Base-by-base conservation (phyloP, 2,329 filamentous ascomycete species). In the Epichloe baconii region DNA sequence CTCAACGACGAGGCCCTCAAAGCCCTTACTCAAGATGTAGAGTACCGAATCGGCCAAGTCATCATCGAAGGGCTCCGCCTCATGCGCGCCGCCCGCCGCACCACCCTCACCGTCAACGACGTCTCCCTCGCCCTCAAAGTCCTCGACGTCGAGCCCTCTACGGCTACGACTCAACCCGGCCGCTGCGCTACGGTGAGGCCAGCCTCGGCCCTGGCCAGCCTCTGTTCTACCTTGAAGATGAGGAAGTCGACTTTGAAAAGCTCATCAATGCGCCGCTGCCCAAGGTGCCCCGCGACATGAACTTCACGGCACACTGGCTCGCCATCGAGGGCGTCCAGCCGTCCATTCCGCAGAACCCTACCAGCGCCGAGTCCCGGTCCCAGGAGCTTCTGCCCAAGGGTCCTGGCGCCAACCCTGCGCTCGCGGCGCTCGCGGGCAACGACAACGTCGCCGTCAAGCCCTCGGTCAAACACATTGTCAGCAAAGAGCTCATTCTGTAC, bases 161-260 rank as follows among this genome's bases (percentile, higher is more conserved):
- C 64, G 93, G 93, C 19, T 98, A 98, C 70, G 91, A 97, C 64
- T 90, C 89, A 36, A 93, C 88, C 42, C 77, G 91, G 48, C 88
- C 90, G 26, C 71, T 98, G 60, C 80, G 86, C 50, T 98, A 94
- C 63, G 93, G 93, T 48, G 93, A 98, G 68, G 93, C 93, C 3
- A 94, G 87, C 52, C 73, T 98, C 54, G 93, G 93, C 0, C 89
- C 90, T 14, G 90, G 91, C 10, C 93, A 98, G 68, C 89, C 91
- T 49, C 73, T 98, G 21, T 98, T 91, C 69, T 98, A 98, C 66
- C 86, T 98, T 38, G 93, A 98, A 64, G 93, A 98, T 65, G 93
- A 98, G 64, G 93, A 98, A 72, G 85, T 97, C 50, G 93, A 98
- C 68, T 97, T 98, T 64, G 93, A 98, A 72, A 97, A 97, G 74